Percentiles rank a stretch among this genome's conserved stretches.
Conservation (phyloP, 208 protist genomes). For the Acanthamoeba sp. region DNA sequence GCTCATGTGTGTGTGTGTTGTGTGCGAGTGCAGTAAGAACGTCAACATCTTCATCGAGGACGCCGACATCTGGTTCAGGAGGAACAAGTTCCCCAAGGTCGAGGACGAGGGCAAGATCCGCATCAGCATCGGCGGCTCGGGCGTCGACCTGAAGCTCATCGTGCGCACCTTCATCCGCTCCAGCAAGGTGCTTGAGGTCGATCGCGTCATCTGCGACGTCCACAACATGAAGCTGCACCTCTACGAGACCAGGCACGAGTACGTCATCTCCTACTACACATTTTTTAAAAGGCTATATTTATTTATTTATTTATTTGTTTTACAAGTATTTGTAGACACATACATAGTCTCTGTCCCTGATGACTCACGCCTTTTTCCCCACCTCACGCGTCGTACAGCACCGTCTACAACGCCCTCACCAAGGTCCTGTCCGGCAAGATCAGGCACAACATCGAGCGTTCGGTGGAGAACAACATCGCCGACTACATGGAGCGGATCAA, state of each 20-base stretch:
- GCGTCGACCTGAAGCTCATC: slow-evolving; percentile 4
- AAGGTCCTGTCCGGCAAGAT: slow-evolving; percentile 35
- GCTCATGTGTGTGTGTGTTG: no score
- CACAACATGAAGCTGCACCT: slow-evolving; percentile 11
- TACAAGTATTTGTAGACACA: no score
- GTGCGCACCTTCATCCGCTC: background rate
- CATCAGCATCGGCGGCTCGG: slow-evolving; percentile 4
- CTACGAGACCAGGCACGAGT: slow-evolving; percentile 40
- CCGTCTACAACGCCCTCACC: slow-evolving; percentile 4
- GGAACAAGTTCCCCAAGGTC: slow-evolving; percentile 55
- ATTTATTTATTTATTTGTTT: no score
- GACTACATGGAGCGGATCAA: slow-evolving; percentile 2
- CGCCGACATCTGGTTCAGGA: slow-evolving; percentile 1
- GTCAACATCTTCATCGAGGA: slow-evolving; percentile 20
- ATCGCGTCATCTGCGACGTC: background rate
- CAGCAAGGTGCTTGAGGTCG: background rate
- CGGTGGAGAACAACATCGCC: slow-evolving; percentile 29
- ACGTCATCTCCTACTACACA: background rate
- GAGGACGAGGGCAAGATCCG: slow-evolving; percentile 18
- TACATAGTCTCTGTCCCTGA: background rate
- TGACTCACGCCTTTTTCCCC: background rate
- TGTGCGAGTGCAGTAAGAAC: slow-evolving; percentile 35
- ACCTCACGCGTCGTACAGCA: background rate
- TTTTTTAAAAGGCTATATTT: no score
- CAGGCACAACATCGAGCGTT: background rate